Conservation (phyloP, 257 asterid genomes). For the Lithospermum erythrorhizon region DNA sequence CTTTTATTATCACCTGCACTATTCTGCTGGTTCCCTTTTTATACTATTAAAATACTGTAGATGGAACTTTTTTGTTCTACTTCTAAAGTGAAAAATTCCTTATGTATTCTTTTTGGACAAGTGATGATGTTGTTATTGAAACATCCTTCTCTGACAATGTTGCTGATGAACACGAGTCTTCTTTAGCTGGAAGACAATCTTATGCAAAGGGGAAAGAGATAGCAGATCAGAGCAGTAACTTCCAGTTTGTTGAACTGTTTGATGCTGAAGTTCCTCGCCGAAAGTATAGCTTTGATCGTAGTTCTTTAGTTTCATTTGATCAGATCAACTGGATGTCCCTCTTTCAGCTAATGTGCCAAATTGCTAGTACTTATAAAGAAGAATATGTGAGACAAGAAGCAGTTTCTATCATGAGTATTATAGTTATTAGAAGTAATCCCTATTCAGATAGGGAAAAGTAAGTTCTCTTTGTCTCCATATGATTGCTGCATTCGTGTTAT, state of each 20-base stretch:
- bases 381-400: constrained; percentile 51
- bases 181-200: constrained; percentile 21
- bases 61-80: background rate
- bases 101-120: constrained; percentile 40
- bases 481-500: constrained; percentile 2
- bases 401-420: constrained; percentile 64
- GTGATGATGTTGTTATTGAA: constrained; percentile 57
- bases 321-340: constrained; percentile 43
- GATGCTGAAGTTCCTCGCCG: constrained; percentile 16
- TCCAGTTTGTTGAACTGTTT: constrained; percentile 16
- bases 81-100: constrained; percentile 14
- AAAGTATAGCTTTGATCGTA: constrained; percentile 18
- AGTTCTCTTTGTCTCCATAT: constrained; percentile 18
- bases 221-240: constrained; percentile 24
- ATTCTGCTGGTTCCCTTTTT: background rate
- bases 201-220: constrained; percentile 23
- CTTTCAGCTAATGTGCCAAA: constrained; percentile 47
- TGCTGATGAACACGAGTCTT: constrained; percentile 21
- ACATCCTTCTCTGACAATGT: constrained; percentile 23
- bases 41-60: background rate
- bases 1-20: background rate
- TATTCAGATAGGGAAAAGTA: constrained; percentile 73
- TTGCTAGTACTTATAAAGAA: constrained; percentile 28
- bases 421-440: constrained; percentile 63
- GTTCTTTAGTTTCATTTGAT: constrained; percentile 30